Evolutionary conservation across 495 filamentous ascomycete species (phyloP).

Genomic region (Penicillium herquei): DNA sequence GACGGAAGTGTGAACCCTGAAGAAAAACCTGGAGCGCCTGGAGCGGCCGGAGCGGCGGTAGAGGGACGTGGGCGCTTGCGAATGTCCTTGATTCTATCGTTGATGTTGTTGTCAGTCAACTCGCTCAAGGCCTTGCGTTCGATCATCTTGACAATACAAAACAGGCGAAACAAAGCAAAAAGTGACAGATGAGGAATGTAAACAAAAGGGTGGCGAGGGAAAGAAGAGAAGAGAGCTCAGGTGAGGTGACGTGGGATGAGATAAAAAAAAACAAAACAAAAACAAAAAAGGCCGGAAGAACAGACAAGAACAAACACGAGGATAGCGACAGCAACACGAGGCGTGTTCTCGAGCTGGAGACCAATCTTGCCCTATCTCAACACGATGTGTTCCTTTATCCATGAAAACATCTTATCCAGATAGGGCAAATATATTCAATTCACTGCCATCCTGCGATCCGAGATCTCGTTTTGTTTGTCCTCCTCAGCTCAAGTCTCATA

Average conservation of each 20-base stretch:
- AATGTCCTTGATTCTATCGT: slow-evolving; percentile 37
- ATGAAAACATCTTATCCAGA: too few relatives aligned
- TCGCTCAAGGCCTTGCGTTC: background rate
- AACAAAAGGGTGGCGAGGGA: background rate
- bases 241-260: background rate
- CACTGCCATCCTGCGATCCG: too few relatives aligned
- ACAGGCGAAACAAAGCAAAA: too few relatives aligned
- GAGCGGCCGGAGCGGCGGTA: slow-evolving; percentile 21
- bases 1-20: slow-evolving; percentile 30
- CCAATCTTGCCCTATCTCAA: too few relatives aligned
- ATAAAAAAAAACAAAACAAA: too few relatives aligned
- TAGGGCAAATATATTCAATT: too few relatives aligned
- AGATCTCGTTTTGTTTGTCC: too few relatives aligned
- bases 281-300: background rate
- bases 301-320: background rate
- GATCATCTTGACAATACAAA: background rate
- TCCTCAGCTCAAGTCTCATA: too few relatives aligned
- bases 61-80: slow-evolving; percentile 30
- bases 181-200: too few relatives aligned
- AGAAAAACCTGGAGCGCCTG: slow-evolving; percentile 23
- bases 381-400: too few relatives aligned
- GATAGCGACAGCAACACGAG: too few relatives aligned
- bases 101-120: slow-evolving; percentile 1
- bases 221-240: slow-evolving; percentile 1
- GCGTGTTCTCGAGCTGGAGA: too few relatives aligned